These are phyloP conservation scores for Stromatinia cepivora DNA, from an alignment of 2,329 filamentous ascomycete genomes.

Conservation along the genomic window DNA sequence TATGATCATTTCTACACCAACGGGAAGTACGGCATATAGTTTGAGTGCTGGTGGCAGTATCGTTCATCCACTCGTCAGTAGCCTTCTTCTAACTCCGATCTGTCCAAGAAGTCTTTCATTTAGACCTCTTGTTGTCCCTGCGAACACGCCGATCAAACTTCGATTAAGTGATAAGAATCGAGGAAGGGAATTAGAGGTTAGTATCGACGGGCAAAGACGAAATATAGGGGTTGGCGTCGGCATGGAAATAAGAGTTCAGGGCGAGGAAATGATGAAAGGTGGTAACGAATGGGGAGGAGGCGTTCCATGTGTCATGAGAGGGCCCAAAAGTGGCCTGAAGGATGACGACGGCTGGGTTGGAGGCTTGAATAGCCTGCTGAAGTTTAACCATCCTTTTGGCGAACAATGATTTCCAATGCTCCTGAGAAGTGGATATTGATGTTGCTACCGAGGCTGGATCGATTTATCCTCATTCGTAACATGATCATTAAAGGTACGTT, in stretches of 20 bases:
- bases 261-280: conserved; percentile 68
- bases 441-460: not conserved
- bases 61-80: conserved; percentile 87
- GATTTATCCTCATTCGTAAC: not conserved
- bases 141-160: conserved; percentile 80
- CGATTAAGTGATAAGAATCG: conserved; percentile 79
- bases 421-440: not conserved
- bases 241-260: conserved; percentile 84
- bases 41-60: conserved; percentile 92
- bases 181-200: conserved; percentile 74
- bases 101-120: conserved; percentile 91
- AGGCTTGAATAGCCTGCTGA: conserved; percentile 85
- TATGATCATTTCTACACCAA: conserved; percentile 91
- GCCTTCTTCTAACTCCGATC: conserved; percentile 88
- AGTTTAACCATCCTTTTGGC: conserved; percentile 98
- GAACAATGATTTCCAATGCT: conserved; percentile 46
- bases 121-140: conserved; percentile 82
- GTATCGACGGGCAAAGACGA: conserved; percentile 70
- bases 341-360: conserved; percentile 96
- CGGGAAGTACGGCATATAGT: conserved; percentile 92
- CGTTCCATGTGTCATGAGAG: conserved; percentile 86
- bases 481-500: conserved; percentile 7
- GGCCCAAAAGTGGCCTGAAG: conserved; percentile 49
- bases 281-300: conserved; percentile 64
- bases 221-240: conserved; percentile 68